A percentile compares a stretch with the other conserved stretches of the same genome.
These are phyloP conservation scores for Lentinus tigrinus DNA, from an alignment of 768 basidiomycete genomes.

Conservation along the genomic window DNA sequence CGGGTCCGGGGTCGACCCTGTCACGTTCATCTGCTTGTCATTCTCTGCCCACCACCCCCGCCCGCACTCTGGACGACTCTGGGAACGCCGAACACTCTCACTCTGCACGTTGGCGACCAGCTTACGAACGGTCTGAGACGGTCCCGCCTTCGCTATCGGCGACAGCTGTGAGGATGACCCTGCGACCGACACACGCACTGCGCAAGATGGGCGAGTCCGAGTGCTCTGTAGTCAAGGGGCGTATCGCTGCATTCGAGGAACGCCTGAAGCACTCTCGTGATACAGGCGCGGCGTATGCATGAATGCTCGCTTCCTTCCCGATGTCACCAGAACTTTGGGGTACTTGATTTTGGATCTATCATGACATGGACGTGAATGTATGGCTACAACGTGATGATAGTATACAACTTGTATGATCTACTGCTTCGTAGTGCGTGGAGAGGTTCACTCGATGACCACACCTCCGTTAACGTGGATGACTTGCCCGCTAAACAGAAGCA, in stretches of 20 bases:
- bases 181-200: slow-evolving; percentile 2
- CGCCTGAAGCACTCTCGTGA: slow-evolving; percentile 8
- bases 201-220: slow-evolving; percentile 3
- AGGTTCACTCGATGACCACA: slow-evolving; percentile 24
- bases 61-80: too few species aligned
- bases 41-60: background rate
- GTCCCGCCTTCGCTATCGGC: background rate
- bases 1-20: background rate
- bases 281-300: slow-evolving; percentile 4
- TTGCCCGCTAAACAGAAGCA: slow-evolving; percentile 21
- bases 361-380: background rate
- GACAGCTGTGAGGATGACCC: background rate
- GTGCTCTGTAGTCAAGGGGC: slow-evolving; percentile 12
- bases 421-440: background rate
- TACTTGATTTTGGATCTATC: background rate
- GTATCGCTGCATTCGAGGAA: slow-evolving; percentile 19
- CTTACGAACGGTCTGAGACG: background rate
- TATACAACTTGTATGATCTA: background rate
- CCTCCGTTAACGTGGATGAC: slow-evolving; percentile 32
- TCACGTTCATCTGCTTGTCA: background rate
- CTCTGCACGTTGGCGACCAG: background rate
- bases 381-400: background rate
- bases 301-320: background rate
- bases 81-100: background rate
- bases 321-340: too few species aligned